phyloP scores from a whole-genome alignment of 768 basidiomycete genomes.

The Panaeolus papilionaceus region DNA sequence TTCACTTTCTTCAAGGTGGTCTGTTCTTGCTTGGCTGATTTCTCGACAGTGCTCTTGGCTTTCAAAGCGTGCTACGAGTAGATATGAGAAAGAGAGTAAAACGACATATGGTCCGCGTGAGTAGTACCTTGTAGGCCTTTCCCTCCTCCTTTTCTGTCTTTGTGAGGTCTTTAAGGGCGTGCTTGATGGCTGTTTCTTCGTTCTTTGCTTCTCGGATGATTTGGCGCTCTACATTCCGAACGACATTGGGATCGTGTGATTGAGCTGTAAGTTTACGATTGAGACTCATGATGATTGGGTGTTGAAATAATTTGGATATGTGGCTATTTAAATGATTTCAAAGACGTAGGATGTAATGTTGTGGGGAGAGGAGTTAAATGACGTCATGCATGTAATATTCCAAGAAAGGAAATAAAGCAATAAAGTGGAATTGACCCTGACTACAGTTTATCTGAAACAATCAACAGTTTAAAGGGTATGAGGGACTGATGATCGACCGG shows the following conservation, averaged over 20 bases:
- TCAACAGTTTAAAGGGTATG: no score
- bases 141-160: slow-evolving; percentile 58
- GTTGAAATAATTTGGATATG: background rate
- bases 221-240: slow-evolving; percentile 48
- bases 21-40: slow-evolving; percentile 57
- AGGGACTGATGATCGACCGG: background rate
- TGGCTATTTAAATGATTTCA: no score
- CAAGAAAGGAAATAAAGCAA: background rate
- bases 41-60: slow-evolving; percentile 36
- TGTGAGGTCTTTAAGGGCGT: slow-evolving; percentile 58
- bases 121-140: slow-evolving; percentile 57
- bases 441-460: no score
- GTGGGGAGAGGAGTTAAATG: background rate
- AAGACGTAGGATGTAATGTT: no score
- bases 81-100: slow-evolving; percentile 2
- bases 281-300: slow-evolving; percentile 9
- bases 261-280: slow-evolving; percentile 17
- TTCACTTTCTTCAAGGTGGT: slow-evolving; percentile 55
- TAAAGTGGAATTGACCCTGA: no score
- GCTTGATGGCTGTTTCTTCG: slow-evolving; percentile 56
- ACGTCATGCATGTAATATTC: background rate
- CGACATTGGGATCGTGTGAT: slow-evolving; percentile 34
- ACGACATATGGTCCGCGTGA: background rate
- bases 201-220: slow-evolving; percentile 56
- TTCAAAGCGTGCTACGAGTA: slow-evolving; percentile 23